Base-by-base conservation (phyloP, 768 basidiomycete genomes). In the Tulasnella sp. region DNA sequence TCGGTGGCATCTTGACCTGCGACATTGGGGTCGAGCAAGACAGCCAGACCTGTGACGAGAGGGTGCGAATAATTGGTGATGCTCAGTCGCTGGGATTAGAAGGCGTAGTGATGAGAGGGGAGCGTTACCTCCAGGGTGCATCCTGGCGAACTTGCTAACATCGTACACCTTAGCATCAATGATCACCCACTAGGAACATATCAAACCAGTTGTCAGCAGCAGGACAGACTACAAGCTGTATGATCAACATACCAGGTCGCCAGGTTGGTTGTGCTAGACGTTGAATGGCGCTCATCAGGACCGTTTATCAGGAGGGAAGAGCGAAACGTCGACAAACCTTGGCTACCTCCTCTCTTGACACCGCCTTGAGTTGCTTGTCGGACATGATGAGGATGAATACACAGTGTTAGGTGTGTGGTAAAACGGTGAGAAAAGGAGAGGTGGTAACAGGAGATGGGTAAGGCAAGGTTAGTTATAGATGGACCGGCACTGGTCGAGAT, bases 91-190 rank as follows among this genome's bases (percentile, higher is more conserved):
- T 44, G 24, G 1, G 51, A 15, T 29, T 19, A 23, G 59, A 38
- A 34, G 8, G 10, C 24, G 32, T 30, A 9, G 24, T 34, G 44
- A 80, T 65, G 66, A 86, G 27, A 90, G 73, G 4, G 95, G 90
- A 32, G 81, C 84, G 26, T 80, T 69, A 9, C 93, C 92, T 54
- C 93, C 81, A 0, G 91, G 94, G 67, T 98, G 94, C 51, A 96
- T 72, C 62, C 82, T 75, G 23, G 82, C 84, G 66, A 98, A 96
- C 62, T 79, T 82, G 41, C 85, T 81, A 29, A 98, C 70, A 67
- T 91, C 81, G 60, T 86, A 92, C 27, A 92, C 87, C 66, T 84
- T 86, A 7, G 85, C 74, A 69, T 92, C 88, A 52, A 92, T 77
- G 34, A 86, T 74, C 45, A 92, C 77, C 88, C 91, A 93, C 83